Conservation (phyloP, 2,329 filamentous ascomycete genomes). For the Penicillium vulpinum region DNA sequence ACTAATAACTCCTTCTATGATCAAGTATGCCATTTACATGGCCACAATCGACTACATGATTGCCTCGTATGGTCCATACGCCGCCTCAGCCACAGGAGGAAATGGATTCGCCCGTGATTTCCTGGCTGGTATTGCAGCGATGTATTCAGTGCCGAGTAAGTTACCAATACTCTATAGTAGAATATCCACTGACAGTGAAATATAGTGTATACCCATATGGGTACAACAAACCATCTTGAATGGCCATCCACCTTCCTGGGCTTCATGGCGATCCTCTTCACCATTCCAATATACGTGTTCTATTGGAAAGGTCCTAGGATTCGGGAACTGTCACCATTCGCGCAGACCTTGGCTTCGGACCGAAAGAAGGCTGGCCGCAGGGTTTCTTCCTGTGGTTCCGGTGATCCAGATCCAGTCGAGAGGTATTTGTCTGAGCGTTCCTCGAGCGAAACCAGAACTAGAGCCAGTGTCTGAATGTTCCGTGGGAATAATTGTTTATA, state of each 20-base stretch:
- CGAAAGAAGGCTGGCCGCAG: slow-evolving; percentile 30
- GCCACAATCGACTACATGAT: slow-evolving; percentile 69
- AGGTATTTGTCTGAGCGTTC: slow-evolving; percentile 21
- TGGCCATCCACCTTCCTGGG: slow-evolving; percentile 63
- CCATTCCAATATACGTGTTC: slow-evolving; percentile 64
- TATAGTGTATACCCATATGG: slow-evolving; percentile 51
- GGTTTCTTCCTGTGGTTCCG: slow-evolving; percentile 28
- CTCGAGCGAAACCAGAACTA: neutral
- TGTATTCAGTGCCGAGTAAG: slow-evolving; percentile 57
- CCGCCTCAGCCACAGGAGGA: slow-evolving; percentile 65
- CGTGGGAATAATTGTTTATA: neutral
- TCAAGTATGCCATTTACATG: slow-evolving; percentile 56
- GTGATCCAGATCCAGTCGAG: slow-evolving; percentile 26
- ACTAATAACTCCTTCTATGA: neutral
- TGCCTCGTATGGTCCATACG: slow-evolving; percentile 63
- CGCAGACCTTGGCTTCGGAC: slow-evolving; percentile 58
- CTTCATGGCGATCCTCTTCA: slow-evolving; percentile 60
- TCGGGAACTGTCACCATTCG: slow-evolving; percentile 62
- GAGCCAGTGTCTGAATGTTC: slow-evolving; percentile 5
- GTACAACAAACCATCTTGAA: slow-evolving; percentile 52
- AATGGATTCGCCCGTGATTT: slow-evolving; percentile 66
- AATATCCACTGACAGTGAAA: slow-evolving; percentile 1
- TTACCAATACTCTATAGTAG: slow-evolving; percentile 3
- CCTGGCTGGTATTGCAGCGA: slow-evolving; percentile 60
- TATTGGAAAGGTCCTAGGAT: slow-evolving; percentile 64